Evolutionary conservation across 305 asterid genomes (phyloP), one percentile per base, ranked within the genome.

Genomic region (Fraxinus greggii): DNA sequence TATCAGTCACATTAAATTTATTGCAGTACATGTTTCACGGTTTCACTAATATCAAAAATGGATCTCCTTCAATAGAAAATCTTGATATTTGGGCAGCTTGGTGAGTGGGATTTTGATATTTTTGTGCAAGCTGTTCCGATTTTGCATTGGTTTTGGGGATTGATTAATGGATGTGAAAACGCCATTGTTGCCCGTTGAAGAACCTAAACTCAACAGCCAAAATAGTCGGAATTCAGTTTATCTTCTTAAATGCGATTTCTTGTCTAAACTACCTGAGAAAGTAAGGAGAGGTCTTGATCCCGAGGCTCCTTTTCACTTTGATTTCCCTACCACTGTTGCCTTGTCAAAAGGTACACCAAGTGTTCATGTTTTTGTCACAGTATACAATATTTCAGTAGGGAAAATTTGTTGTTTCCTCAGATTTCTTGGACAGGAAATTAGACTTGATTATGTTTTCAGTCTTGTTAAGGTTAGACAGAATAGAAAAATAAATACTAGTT

Each of bases 191-290:
- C 21, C 78, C 2, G 78, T 54, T 78, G 88, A 82, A 54, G 84
- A 59, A 78, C 23, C 78, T 26, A 80, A 85, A 4, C 56, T 28
- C 63, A 59, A 33, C 72, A 36, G 65, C 7, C 51, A 67, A 48
- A 72, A 28, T 36, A 31, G 56, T 59, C 33, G 81, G 1, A 78
- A 83, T 79, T 89, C 93, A 7, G 82, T 88, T 56, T 84, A 74
- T 76, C 56, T 70, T 26, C 70, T 94, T 61, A 90, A 84, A 86
- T 79, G 86, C 51, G 90, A 91, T 90, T 94, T 94, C 91, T 83
- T 94, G 65, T 87, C 93, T n/a, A 85, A 92, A 78, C 82, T 94
- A 78, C 97, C 98, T 77, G 87, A 86, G 17, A 94, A 92, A 83
- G 78, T 92, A 29, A 89, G 84, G 87, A 48, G 79, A 76, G 86